These are phyloP conservation scores for Leptodermis oblonga DNA, from an alignment of 257 asterid species.

Conservation along the genomic window DNA sequence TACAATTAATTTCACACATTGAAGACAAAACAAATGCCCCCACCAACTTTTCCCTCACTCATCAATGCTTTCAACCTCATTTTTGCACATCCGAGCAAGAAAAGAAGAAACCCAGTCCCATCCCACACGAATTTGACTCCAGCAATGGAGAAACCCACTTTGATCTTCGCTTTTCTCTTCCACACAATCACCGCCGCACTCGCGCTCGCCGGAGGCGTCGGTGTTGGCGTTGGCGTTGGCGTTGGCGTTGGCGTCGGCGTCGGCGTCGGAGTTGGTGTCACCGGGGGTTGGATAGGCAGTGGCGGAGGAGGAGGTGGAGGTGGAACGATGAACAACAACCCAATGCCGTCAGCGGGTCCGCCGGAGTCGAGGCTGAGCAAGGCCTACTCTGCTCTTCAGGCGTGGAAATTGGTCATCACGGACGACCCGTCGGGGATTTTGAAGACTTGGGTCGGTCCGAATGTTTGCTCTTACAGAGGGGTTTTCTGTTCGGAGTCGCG, in stretches of 20 bases:
- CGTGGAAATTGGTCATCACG: constrained; percentile 84
- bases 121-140: constrained; percentile 6
- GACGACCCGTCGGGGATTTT: constrained; percentile 58
- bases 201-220: constrained; percentile 43
- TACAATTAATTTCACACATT: too few species aligned
- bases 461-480: constrained; percentile 74
- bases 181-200: constrained; percentile 29
- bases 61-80: constrained; percentile 50
- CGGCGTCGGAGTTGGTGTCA: constrained; percentile 34
- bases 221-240: constrained; percentile 33
- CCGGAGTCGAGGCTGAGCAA: constrained; percentile 22
- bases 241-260: constrained; percentile 38
- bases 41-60: constrained; percentile 27
- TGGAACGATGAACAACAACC: constrained; percentile 35
- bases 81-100: constrained; percentile 35
- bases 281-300: constrained; percentile 32
- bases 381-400: constrained; percentile 66
- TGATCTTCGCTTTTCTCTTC: constrained; percentile 31
- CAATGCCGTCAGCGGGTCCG: constrained; percentile 23
- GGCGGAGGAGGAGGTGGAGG: constrained; percentile 43
- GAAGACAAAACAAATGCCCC: constrained; percentile 25
- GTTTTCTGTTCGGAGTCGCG: constrained; percentile 52
- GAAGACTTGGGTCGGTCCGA: constrained; percentile 56
- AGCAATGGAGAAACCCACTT: constrained; percentile 31
- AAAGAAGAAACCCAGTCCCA: constrained; percentile 29